Evolutionary conservation across 176 grass and related monocot species (phyloP).

Genomic region (Oryza meridionalis): DNA sequence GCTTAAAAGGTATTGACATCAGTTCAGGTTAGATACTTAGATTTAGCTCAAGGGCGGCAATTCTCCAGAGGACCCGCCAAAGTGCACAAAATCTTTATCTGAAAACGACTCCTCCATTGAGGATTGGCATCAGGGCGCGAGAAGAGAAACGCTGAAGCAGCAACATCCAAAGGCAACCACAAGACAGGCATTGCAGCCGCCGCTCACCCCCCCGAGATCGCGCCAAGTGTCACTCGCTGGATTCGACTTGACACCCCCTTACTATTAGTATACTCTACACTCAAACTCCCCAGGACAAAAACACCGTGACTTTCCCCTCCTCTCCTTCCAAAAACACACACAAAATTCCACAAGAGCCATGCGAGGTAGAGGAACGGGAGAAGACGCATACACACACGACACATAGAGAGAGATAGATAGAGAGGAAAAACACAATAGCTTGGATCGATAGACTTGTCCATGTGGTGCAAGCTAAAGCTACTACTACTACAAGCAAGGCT

Average conservation of each 20-base stretch:
- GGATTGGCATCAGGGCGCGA: neutral
- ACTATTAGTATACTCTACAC: slow-evolving; percentile 43
- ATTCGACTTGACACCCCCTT: slow-evolving; percentile 26
- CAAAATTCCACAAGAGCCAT: slow-evolving; percentile 8
- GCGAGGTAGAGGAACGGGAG: slow-evolving; percentile 41
- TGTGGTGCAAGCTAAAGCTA: neutral
- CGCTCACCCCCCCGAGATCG: neutral
- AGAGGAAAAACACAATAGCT: too few relatives aligned
- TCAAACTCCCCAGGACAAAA: neutral
- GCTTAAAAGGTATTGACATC: neutral
- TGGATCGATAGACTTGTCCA: neutral
- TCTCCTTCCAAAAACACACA: neutral
- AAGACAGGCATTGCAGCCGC: slow-evolving; percentile 12
- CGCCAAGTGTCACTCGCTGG: slow-evolving; percentile 36
- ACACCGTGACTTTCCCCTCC: neutral
- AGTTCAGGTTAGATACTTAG: slow-evolving; percentile 17
- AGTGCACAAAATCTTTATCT: slow-evolving; percentile 38
- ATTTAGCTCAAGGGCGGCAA: slow-evolving; percentile 1
- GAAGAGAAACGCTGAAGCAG: neutral
- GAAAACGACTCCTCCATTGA: slow-evolving; percentile 15
- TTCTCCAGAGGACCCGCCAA: slow-evolving; percentile 2
- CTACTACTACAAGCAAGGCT: neutral
- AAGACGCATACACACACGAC: slow-evolving; percentile 36
- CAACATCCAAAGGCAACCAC: slow-evolving; percentile 40
- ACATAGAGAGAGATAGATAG: neutral